Conservation (phyloP, 768 basidiomycete genomes). For the Auriculariales sp. region DNA sequence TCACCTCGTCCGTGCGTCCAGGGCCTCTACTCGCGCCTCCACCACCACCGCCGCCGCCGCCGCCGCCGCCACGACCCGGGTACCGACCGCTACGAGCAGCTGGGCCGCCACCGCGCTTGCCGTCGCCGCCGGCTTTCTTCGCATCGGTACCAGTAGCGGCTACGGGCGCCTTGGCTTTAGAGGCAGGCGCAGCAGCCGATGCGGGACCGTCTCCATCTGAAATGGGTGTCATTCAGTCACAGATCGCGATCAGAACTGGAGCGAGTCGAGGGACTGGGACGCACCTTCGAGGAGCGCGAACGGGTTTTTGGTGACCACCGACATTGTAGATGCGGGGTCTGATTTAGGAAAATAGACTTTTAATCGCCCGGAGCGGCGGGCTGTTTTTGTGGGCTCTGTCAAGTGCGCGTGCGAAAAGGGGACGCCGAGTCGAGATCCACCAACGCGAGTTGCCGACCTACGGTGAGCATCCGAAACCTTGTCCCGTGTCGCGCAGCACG, state of each 20-base stretch:
- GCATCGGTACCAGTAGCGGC: constrained; percentile 25
- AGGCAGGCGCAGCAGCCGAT: neutral
- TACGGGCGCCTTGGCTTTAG: constrained; percentile 10
- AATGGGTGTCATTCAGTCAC: neutral
- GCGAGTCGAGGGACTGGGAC: constrained; percentile 12
- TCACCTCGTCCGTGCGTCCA: constrained; percentile 17
- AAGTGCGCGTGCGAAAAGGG: too few species aligned
- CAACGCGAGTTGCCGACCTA: too few species aligned
- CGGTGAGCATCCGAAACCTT: too few species aligned
- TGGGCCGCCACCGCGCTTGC: constrained; percentile 39
- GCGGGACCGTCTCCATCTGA: constrained; percentile 5
- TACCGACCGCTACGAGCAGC: constrained; percentile 56
- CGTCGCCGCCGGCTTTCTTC: constrained; percentile 18
- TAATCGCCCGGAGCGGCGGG: too few species aligned
- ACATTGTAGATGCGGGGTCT: constrained; percentile 66
- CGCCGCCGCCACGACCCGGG: constrained; percentile 48
- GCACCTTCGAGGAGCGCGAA: constrained; percentile 72
- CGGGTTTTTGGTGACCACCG: constrained; percentile 81
- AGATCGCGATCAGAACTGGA: neutral
- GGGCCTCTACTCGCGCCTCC: constrained; percentile 22
- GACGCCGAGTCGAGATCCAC: too few species aligned
- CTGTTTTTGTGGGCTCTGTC: too few species aligned
- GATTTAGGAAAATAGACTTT: too few species aligned
- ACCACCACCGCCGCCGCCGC: constrained; percentile 24
- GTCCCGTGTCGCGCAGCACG: too few species aligned